Conservation (phyloP, 192 early-diverging fungal genomes). For the Chytriomyces sp. region DNA sequence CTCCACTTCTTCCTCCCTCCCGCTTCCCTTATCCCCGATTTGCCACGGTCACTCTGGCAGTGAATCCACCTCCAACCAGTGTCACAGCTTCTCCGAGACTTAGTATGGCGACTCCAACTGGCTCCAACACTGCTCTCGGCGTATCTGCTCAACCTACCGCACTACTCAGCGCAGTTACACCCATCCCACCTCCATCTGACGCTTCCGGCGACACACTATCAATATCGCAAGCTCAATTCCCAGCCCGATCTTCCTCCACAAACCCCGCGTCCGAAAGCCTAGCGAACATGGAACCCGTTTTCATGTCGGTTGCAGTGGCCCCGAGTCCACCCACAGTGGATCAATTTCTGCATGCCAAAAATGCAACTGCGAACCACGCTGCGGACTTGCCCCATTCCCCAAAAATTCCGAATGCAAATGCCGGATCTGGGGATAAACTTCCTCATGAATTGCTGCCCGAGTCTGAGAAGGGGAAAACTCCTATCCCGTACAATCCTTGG, state of each 20-base stretch:
- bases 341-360: neutral
- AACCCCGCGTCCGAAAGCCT: neutral
- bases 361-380: neutral
- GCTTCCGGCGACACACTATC: neutral
- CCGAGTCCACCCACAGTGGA: neutral
- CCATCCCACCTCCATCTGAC: neutral
- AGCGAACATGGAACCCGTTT: neutral
- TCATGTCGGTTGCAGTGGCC: neutral
- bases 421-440: neutral
- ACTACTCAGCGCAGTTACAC: neutral
- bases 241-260: neutral
- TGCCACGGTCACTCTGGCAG: neutral
- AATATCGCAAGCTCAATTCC: neutral
- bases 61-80: neutral
- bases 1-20: neutral
- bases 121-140: neutral
- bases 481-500: slow-evolving; percentile 13
- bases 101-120: neutral
- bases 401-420: neutral
- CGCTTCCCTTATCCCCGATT: slow-evolving; percentile 19
- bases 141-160: neutral
- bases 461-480: slow-evolving; percentile 11
- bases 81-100: neutral
- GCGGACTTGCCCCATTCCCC: neutral
- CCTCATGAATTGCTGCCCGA: neutral